A percentile compares a stretch with the other conserved stretches of the same genome.
Conservation (phyloP, 2,329 filamentous ascomycete species). For the Ophiocordyceps camponoti-rufipedis region DNA sequence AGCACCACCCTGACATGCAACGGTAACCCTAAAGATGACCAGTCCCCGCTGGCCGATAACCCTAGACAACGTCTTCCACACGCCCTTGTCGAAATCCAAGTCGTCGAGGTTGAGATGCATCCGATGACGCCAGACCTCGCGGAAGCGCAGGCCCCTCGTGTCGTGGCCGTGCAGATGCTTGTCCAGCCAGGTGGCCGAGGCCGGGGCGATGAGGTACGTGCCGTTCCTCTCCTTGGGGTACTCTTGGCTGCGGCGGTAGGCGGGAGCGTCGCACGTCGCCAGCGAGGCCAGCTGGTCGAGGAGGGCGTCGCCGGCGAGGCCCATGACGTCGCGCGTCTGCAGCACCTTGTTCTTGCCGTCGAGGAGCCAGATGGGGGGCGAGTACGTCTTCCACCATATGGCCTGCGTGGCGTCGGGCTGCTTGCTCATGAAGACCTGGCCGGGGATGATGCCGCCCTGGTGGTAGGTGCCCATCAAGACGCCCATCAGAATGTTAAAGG, state of each 20-base stretch:
- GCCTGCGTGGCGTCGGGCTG: conserved; percentile 51
- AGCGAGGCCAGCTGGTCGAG: conserved; percentile 37
- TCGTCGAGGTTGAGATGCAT: conserved; percentile 64
- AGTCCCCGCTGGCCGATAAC: conserved; percentile 47
- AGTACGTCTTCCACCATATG: conserved; percentile 78
- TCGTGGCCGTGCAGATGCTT: conserved; percentile 41
- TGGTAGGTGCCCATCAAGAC: conserved; percentile 67
- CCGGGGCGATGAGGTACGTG: conserved; percentile 55
- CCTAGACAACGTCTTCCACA: conserved; percentile 50
- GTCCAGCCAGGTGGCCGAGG: conserved; percentile 53
- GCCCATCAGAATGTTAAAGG: conserved; percentile 51
- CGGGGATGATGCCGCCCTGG: conserved; percentile 60
- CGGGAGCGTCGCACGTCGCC: conserved; percentile 44
- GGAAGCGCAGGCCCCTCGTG: conserved; percentile 40
- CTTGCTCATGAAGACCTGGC: conserved; percentile 55
- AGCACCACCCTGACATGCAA: conserved; percentile 26
- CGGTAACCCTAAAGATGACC: conserved; percentile 45
- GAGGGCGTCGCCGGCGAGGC: conserved; percentile 42
- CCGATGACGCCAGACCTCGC: conserved; percentile 50
- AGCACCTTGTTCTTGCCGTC: conserved; percentile 58
- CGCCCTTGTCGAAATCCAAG: conserved; percentile 61
- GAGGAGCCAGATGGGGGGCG: conserved; percentile 62
- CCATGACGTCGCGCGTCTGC: conserved; percentile 57
- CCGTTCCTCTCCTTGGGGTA: conserved; percentile 43
- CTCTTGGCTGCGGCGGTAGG: conserved; percentile 34